Evolutionary conservation across 192 early-diverging fungal species (phyloP), one percentile per base, ranked within the genome.

Genomic region (Pilaira anomala): DNA sequence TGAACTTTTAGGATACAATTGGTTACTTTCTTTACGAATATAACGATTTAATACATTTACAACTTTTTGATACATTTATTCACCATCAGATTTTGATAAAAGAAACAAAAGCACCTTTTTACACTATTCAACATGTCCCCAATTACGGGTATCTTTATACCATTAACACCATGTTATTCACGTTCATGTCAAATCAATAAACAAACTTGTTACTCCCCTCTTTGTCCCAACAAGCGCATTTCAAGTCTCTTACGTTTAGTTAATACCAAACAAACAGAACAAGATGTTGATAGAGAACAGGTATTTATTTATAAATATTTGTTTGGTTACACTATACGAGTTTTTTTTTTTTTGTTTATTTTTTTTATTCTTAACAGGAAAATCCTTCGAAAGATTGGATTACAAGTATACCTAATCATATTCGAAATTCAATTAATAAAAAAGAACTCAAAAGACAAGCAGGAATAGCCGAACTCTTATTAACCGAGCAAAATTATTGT

Each of bases 371-470:
- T 14, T 42, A 9, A 9, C 7, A 19, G n/a, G n/a, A 48, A 30
- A 18, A 13, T 22, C 39, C 16, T 41, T 22, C 55, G 3, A 30
- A 19, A 30, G 18, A 28, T 36, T 40, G 29, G 28, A 21, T 12
- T 19, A 40, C 14, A 29, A 57, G 55, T 30, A 36, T 22, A n/a
- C 44, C 52, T 7, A n/a, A 22, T 41, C 29, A 56, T 22, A 57
- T 49, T 33, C 18, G 19, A 30, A 13, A 40, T 3, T n/a, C 25
- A 3, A 18, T 14, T 36, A 36, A 52, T 22, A 33, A 21, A 21
- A 33, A 49, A 39, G 60, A 69, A 62, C 40, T 69, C 13, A 63
- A 62, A 40, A 40, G 52, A 13, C 67, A 69, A 45, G 67, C 67
- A 11, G 60, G 58, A 0, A 63, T 69, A 33, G 30, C 50, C 2